phyloP scores from a whole-genome alignment of 108 stramenopile genomes.

The Poteriospumella lacustris region DNA sequence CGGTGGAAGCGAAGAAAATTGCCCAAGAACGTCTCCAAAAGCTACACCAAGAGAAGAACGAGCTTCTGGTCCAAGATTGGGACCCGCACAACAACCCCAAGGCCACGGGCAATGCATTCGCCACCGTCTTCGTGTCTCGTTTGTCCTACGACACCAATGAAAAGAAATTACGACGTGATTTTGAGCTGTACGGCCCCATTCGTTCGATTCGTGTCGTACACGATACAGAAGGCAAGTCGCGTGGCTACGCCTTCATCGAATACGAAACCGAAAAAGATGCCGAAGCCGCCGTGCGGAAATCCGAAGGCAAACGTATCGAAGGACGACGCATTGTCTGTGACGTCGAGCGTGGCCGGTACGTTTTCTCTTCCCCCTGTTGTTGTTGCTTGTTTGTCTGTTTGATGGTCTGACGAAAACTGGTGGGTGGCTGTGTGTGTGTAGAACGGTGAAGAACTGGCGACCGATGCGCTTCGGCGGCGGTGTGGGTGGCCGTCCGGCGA shows the following conservation, averaged over 20 bases:
- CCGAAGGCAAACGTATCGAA: slow-evolving; percentile 84
- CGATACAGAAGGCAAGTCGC: slow-evolving; percentile 50
- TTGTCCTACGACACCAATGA: slow-evolving; percentile 92
- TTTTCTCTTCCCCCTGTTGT: no score
- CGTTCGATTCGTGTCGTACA: slow-evolving; percentile 72
- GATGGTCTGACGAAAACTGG: no score
- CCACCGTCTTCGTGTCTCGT: slow-evolving; percentile 86
- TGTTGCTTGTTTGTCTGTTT: no score
- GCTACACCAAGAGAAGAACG: slow-evolving; percentile 35
- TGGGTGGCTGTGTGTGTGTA: not conserved
- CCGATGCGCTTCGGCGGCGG: slow-evolving; percentile 82
- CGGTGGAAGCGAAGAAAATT: slow-evolving; percentile 38
- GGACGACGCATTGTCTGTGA: slow-evolving; percentile 80
- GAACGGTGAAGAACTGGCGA: slow-evolving; percentile 84
- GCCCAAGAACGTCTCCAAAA: slow-evolving; percentile 30
- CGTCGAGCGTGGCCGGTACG: slow-evolving; percentile 82
- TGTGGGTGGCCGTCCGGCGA: slow-evolving; percentile 60
- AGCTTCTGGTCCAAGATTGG: slow-evolving; percentile 34
- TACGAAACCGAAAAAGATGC: slow-evolving; percentile 64
- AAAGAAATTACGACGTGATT: slow-evolving; percentile 78
- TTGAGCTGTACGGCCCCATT: slow-evolving; percentile 82
- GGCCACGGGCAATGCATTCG: slow-evolving; percentile 62
- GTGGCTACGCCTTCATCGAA: slow-evolving; percentile 91
- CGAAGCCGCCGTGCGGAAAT: slow-evolving; percentile 34
- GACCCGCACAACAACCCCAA: slow-evolving; percentile 44